Evolutionary conservation across 2,329 filamentous ascomycete species (phyloP).

Genomic region (Pseudogymnoascus verrucosus): DNA sequence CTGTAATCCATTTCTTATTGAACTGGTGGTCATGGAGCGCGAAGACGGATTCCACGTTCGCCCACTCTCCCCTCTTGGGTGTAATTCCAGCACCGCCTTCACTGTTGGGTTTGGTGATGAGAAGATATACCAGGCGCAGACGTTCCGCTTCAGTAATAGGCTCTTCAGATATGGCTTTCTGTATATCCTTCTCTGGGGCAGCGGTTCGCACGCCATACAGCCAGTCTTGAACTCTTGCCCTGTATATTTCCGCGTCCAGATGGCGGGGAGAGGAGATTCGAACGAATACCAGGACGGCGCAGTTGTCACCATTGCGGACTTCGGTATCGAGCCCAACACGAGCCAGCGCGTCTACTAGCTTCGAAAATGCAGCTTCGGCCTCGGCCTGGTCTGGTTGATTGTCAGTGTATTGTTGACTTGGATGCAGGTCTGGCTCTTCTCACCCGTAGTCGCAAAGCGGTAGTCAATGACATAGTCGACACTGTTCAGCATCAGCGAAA

Average conservation of each 20-base stretch:
- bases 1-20: slow-evolving; percentile 68
- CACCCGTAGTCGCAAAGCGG: slow-evolving; percentile 61
- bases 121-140: slow-evolving; percentile 76
- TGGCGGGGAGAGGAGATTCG: slow-evolving; percentile 68
- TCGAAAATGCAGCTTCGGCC: slow-evolving; percentile 68
- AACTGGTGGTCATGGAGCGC: slow-evolving; percentile 70
- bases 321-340: slow-evolving; percentile 78
- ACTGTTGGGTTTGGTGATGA: slow-evolving; percentile 65
- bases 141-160: slow-evolving; percentile 83
- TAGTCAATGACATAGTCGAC: slow-evolving; percentile 88
- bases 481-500: slow-evolving; percentile 31
- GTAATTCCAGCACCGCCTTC: slow-evolving; percentile 76
- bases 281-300: slow-evolving; percentile 74
- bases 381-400: slow-evolving; percentile 50
- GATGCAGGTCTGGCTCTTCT: slow-evolving; percentile 16
- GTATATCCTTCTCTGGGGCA: slow-evolving; percentile 66
- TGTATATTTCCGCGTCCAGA: slow-evolving; percentile 73
- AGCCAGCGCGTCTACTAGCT: slow-evolving; percentile 67
- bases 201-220: slow-evolving; percentile 76
- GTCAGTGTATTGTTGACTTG: neutral
- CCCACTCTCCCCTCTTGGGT: slow-evolving; percentile 61
- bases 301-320: slow-evolving; percentile 69
- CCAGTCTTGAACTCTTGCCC: slow-evolving; percentile 87
- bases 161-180: slow-evolving; percentile 59
- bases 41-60: slow-evolving; percentile 65